Evolutionary conservation across 768 basidiomycete species (phyloP), one percentile per base, ranked within the genome.

Genomic region (Serpula lacrymans): DNA sequence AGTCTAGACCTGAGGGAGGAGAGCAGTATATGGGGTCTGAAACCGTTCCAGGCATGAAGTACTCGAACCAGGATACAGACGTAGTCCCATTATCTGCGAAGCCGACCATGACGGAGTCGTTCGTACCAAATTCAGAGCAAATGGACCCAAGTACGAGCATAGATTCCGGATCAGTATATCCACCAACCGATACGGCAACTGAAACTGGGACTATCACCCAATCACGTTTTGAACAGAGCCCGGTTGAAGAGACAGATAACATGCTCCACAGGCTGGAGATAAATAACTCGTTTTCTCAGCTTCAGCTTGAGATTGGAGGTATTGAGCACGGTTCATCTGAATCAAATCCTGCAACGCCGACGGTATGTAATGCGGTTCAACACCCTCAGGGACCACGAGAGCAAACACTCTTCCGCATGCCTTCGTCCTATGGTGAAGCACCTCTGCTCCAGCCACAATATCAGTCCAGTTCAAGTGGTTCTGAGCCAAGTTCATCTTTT

Each of bases 401-500:
- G 10, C 34, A 48, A 13, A 33, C 22, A 11, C 32, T 24, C 7
- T 35, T 14, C 20, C 12, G 32, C 28, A 18, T n/a, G 29, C 16
- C 50, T 50, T 35, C 51, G 40, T 13, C 50, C 44, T 31, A 45
- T 46, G 21, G 48, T 47, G 37, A 34, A 48, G 41, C 43, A 50
- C 42, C 30, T 37, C 30, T 34, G 13, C 33, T 9, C 12, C 30
- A 28, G 25, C 37, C 37, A 26, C 16, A 43, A 31, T 52, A 26
- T 47, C 53, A 42, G 45, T 48, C 46, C 42, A 54, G 49, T 52
- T 51, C 48, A 47, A 51, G 24, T 51, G 52, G 46, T 18, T 38
- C 52, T 43, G 43, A 55, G 14, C 17, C 34, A 48, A 43, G 42
- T 46, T 48, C 70, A 14, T 64, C 65, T 4, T 75, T 80, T 56